A percentile compares a stretch with the other conserved stretches of the same genome.
phyloP scores from a whole-genome alignment of 2,329 filamentous ascomycete species.

The Saccharata proteae region DNA sequence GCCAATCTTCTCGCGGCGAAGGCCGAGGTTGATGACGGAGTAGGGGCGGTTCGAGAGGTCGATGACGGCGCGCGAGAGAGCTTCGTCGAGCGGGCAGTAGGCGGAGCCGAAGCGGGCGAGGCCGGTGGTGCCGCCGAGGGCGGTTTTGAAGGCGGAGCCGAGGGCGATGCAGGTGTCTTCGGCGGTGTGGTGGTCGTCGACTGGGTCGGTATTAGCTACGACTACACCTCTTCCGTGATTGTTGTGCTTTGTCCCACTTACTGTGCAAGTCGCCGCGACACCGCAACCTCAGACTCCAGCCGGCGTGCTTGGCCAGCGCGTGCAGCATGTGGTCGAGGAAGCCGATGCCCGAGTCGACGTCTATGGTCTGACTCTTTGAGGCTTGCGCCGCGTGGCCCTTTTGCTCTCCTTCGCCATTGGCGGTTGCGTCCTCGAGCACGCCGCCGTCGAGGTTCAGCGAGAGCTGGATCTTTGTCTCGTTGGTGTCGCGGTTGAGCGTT shows the following conservation, averaged over 20 bases:
- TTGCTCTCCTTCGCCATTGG: slow-evolving; percentile 15
- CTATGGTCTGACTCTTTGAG: slow-evolving; percentile 74
- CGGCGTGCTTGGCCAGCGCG: slow-evolving; percentile 87
- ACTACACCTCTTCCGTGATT: background rate
- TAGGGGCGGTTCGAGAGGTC: slow-evolving; percentile 90
- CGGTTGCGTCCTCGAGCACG: slow-evolving; percentile 24
- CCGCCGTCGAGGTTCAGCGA: slow-evolving; percentile 91
- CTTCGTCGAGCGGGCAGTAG: slow-evolving; percentile 90
- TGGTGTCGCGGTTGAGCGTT: slow-evolving; percentile 76
- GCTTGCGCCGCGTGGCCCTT: slow-evolving; percentile 71
- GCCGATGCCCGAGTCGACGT: slow-evolving; percentile 78
- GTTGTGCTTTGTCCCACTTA: slow-evolving; percentile 36
- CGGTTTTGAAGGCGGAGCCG: slow-evolving; percentile 69
- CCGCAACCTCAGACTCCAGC: slow-evolving; percentile 76
- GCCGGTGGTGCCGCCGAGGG: slow-evolving; percentile 66
- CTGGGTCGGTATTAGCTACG: slow-evolving; percentile 35
- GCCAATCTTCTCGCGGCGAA: slow-evolving; percentile 85
- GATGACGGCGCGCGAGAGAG: slow-evolving; percentile 82
- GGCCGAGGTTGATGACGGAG: slow-evolving; percentile 68
- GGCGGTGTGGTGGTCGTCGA: slow-evolving; percentile 97
- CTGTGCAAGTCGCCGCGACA: slow-evolving; percentile 87
- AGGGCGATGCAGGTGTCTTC: slow-evolving; percentile 92
- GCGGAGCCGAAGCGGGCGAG: slow-evolving; percentile 84
- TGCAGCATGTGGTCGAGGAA: slow-evolving; percentile 99
- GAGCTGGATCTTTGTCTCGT: slow-evolving; percentile 94